Evolutionary conservation across 225 moss, liverwort and hornwort species (phyloP).

Genomic region (Ulota crispa): DNA sequence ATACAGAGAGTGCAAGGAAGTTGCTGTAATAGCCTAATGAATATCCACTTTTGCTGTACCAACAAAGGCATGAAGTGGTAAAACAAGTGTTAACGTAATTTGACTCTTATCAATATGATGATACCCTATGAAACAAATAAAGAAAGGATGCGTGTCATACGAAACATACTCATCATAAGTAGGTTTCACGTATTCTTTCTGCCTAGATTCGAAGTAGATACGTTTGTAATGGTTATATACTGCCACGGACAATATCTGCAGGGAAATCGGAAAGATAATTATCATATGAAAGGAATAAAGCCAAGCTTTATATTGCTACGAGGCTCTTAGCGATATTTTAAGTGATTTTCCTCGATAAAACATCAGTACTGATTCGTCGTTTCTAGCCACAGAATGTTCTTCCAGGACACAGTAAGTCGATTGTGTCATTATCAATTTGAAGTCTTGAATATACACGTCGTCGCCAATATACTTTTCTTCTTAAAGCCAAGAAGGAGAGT

Average conservation of each 20-base stretch:
- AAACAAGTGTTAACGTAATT: not conserved
- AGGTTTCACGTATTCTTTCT: slow-evolving; percentile 64
- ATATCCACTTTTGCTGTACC: not conserved
- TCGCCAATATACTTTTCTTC: not conserved
- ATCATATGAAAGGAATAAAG: not conserved
- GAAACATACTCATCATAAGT: slow-evolving; percentile 42
- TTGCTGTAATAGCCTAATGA: not conserved
- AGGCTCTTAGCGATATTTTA: not conserved
- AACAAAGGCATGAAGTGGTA: not conserved
- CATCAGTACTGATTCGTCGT: not conserved
- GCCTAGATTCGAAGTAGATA: slow-evolving; percentile 71
- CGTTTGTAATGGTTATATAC: slow-evolving; percentile 95
- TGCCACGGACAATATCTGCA: slow-evolving; percentile 85
- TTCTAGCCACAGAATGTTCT: not conserved
- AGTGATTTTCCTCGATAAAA: not conserved
- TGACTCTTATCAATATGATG: not conserved
- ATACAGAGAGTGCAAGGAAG: not conserved
- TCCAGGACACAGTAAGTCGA: not conserved
- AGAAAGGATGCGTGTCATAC: not conserved
- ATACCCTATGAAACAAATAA: not conserved
- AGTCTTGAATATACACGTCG: not conserved
- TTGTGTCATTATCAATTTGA: slow-evolving; percentile 6
- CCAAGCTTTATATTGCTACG: not conserved
- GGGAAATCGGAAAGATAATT: not conserved
- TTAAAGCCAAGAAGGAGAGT: not conserved